These are phyloP conservation scores for Eucalyptus sp. DNA, from an alignment of 345 rosid genomes.

Conservation along the genomic window DNA sequence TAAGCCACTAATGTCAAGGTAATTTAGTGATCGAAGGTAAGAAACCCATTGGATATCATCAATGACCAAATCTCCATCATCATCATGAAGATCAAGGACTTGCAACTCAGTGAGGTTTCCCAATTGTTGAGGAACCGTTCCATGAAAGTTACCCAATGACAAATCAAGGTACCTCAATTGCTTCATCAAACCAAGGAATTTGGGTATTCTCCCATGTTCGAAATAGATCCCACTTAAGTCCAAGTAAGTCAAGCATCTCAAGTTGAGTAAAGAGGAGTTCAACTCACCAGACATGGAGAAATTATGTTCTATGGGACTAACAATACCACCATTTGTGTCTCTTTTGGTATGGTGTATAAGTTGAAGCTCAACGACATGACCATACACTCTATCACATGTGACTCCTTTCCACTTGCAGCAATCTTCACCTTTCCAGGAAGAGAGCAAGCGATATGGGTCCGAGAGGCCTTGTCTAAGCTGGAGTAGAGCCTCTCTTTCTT, in stretches of 20 bases:
- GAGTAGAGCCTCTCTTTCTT: background rate
- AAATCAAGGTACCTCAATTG: background rate
- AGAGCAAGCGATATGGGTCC: background rate
- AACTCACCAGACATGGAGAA: background rate
- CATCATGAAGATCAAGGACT: background rate
- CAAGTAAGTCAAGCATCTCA: background rate
- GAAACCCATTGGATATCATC: background rate
- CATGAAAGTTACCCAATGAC: background rate
- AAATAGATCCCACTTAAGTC: background rate
- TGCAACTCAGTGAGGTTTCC: background rate
- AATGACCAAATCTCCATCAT: background rate
- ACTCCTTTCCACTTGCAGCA: background rate
- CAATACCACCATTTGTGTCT: background rate
- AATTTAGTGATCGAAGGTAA: background rate
- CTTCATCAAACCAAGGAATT: rapidly evolving
- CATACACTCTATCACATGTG: background rate
- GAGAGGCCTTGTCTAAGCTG: background rate
- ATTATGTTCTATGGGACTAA: rapidly evolving
- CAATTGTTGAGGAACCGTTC: background rate
- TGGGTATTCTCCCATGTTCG: background rate
- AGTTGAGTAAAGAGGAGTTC: background rate
- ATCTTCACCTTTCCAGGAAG: background rate
- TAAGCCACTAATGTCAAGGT: background rate
- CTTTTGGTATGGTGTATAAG: rapidly evolving
- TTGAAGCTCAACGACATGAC: background rate